These are phyloP conservation scores for Laguncularia racemosa DNA, from an alignment of 345 rosid genomes.

Conservation along the genomic window DNA sequence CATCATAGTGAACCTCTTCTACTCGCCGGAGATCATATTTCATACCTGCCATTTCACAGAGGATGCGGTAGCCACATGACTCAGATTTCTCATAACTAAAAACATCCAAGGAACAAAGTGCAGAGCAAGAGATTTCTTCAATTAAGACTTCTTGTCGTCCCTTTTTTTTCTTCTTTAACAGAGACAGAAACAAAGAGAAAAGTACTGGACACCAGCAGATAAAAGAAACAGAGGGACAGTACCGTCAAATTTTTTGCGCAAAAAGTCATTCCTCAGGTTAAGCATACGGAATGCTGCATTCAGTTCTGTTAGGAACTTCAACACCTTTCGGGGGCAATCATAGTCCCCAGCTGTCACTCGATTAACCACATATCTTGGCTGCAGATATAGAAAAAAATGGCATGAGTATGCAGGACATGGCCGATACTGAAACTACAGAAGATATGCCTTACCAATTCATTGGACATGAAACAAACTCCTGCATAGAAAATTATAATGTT, in stretches of 20 bases:
- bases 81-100: not conserved
- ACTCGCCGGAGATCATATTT: slow-evolving; percentile 80
- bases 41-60: slow-evolving; percentile 42
- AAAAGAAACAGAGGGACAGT: slow-evolving; percentile 7
- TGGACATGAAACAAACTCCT: slow-evolving; percentile 95
- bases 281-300: slow-evolving; percentile 89
- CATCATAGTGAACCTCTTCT: slow-evolving; percentile 86
- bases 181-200: not conserved
- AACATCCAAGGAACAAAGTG: not conserved
- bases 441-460: slow-evolving; percentile 66
- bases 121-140: too few species aligned
- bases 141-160: too few species aligned
- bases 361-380: slow-evolving; percentile 94
- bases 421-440: not conserved
- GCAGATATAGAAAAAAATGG: slow-evolving; percentile 10
- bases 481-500: slow-evolving; percentile 19
- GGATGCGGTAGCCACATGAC: not conserved
- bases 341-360: slow-evolving; percentile 88
- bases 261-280: slow-evolving; percentile 89
- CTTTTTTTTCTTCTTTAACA: too few species aligned
- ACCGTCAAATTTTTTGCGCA: slow-evolving; percentile 96
- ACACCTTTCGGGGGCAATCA: slow-evolving; percentile 84
- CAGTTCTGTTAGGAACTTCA: slow-evolving; percentile 81
- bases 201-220: not conserved
- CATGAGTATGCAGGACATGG: not conserved